Evolutionary conservation across 805 yeast genomes (phyloP).

Genomic region (Yarrowia alimentaria): DNA sequence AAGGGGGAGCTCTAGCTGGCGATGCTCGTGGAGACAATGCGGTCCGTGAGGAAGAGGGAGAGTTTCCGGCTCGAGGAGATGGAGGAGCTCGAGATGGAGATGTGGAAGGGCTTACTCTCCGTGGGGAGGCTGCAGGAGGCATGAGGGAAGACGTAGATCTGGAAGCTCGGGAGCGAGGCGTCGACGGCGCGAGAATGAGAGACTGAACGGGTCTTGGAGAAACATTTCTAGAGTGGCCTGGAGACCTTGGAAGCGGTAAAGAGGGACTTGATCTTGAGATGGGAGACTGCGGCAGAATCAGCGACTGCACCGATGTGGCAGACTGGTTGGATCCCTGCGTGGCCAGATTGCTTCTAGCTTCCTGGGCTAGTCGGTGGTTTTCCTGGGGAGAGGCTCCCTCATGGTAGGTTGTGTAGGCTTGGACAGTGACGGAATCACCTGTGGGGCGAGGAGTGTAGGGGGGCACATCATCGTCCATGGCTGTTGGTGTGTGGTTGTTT

Average conservation of each 20-base stretch:
- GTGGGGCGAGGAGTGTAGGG: slow-evolving; percentile 19
- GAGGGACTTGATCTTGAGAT: neutral
- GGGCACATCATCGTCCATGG: slow-evolving; percentile 21
- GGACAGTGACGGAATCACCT: slow-evolving; percentile 9
- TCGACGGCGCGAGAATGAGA: too few species aligned
- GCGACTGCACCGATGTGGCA: slow-evolving; percentile 5
- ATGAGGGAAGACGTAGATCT: slow-evolving; percentile 1
- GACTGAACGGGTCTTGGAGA: slow-evolving; percentile 6
- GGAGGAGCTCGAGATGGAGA: too few species aligned
- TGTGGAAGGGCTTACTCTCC: too few species aligned
- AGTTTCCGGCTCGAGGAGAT: too few species aligned
- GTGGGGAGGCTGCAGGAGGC: too few species aligned
- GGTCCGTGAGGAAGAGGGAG: too few species aligned
- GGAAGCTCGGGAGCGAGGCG: too few species aligned
- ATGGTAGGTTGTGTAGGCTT: slow-evolving; percentile 14
- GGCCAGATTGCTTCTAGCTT: neutral
- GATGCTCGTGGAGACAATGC: too few species aligned
- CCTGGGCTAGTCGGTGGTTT: slow-evolving; percentile 2
- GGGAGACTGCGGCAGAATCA: slow-evolving; percentile 1
- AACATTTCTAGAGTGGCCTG: slow-evolving; percentile 1
- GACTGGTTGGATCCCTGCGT: too few species aligned
- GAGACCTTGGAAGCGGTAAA: too few species aligned
- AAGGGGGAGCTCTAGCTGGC: too few species aligned
- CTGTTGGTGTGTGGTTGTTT: too few species aligned
- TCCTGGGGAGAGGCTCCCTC: slow-evolving; percentile 25